phyloP scores from a whole-genome alignment of 768 basidiomycete species.

The Ephemerocybe angulata region DNA sequence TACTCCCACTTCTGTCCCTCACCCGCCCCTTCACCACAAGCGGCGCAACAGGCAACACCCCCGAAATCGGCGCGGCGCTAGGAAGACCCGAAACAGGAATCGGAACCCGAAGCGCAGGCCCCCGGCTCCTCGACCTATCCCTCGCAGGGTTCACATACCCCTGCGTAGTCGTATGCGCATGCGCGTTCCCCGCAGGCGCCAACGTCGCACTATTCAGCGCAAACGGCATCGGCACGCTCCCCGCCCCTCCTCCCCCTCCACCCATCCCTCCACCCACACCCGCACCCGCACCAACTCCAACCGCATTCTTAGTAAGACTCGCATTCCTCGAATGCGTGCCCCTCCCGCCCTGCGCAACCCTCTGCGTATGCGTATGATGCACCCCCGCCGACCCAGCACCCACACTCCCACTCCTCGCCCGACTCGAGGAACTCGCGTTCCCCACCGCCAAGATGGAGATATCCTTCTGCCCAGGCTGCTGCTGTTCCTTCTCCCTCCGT shows the following conservation, averaged over 20 bases:
- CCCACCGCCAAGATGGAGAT: background rate
- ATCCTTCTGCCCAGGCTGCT: background rate
- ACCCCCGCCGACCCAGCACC: too few relatives aligned
- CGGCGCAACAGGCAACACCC: too few relatives aligned
- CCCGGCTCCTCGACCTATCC: background rate
- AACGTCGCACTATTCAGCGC: conserved; percentile 3
- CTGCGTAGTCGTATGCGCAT: background rate
- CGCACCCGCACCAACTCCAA: too few relatives aligned
- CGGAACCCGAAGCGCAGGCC: background rate
- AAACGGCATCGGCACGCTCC: conserved; percentile 1
- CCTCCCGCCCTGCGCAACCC: background rate
- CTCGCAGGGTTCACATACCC: background rate
- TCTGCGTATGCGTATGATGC: background rate
- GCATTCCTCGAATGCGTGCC: conserved; percentile 1
- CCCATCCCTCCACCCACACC: background rate
- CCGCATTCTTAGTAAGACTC: background rate
- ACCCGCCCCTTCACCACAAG: too few relatives aligned
- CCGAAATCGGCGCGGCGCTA: too few relatives aligned
- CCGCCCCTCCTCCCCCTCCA: too few relatives aligned
- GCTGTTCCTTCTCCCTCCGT: background rate
- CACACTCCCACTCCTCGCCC: too few relatives aligned
- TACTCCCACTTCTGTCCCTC: background rate
- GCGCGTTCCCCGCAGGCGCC: background rate
- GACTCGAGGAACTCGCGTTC: too few relatives aligned
- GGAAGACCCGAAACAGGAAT: too few relatives aligned